Percentiles rank a stretch among this genome's conserved stretches.
These are phyloP conservation scores for Pouteria glomerata DNA, from an alignment of 148 eudicot genomes.

Conservation along the genomic window DNA sequence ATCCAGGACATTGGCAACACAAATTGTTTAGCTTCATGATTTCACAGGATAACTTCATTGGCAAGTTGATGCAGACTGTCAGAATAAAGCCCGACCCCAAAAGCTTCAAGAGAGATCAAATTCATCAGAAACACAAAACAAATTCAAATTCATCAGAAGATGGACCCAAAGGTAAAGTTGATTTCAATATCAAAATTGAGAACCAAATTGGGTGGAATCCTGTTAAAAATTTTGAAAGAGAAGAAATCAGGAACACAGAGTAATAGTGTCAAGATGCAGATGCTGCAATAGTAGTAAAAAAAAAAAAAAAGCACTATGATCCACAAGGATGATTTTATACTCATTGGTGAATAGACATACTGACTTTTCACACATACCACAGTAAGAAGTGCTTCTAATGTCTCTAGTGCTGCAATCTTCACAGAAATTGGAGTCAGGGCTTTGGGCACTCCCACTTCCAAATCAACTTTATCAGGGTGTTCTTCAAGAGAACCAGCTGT, in stretches of 20 bases:
- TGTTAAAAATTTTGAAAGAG: not conserved
- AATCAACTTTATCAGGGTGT: slow-evolving; percentile 31
- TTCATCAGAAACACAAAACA: not conserved
- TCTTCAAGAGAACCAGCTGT: slow-evolving; percentile 19
- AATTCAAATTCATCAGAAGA: not conserved
- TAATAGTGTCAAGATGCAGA: not conserved
- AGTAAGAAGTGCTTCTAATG: slow-evolving; percentile 69
- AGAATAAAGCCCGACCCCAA: not conserved
- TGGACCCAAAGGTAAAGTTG: not conserved
- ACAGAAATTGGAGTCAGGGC: slow-evolving; percentile 40
- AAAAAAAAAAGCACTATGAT: not conserved
- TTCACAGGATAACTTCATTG: not conserved
- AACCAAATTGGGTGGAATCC: not conserved
- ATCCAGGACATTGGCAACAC: not conserved
- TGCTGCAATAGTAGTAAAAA: not conserved
- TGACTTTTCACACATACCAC: slow-evolving; percentile 48
- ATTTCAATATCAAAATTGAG: not conserved
- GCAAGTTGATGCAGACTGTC: not conserved
- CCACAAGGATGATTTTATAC: not conserved
- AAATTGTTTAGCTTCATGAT: not conserved
- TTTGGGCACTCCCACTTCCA: slow-evolving; percentile 30
- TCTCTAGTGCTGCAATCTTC: slow-evolving; percentile 69
- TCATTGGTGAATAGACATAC: not conserved
- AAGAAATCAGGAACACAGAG: not conserved
- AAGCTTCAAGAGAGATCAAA: not conserved